phyloP scores from a whole-genome alignment of 2,329 filamentous ascomycete genomes.

The Pestalotiopsis sp. region DNA sequence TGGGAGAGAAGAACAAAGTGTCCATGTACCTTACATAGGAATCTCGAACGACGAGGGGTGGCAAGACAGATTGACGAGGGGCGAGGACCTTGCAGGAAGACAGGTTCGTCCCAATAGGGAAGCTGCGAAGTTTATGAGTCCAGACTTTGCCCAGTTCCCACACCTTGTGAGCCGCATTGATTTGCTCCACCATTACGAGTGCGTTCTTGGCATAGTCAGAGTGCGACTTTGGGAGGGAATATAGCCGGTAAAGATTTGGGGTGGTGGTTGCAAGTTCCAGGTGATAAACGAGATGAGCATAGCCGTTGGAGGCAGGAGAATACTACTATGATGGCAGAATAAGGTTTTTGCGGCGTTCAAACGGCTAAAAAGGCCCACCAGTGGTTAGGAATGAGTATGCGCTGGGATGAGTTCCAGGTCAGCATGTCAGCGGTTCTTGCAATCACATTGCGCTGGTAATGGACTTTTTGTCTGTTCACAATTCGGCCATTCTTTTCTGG shows the following conservation, averaged over 20 bases:
- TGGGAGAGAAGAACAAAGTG: background rate
- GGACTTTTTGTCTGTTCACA: too few relatives aligned
- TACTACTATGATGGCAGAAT: too few relatives aligned
- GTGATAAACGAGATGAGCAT: constrained; percentile 3
- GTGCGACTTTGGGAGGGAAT: background rate
- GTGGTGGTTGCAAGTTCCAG: background rate
- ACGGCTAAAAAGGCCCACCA: background rate
- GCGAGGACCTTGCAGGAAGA: background rate
- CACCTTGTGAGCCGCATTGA: background rate
- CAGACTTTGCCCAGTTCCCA: background rate
- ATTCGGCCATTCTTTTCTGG: background rate
- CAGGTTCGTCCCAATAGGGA: background rate
- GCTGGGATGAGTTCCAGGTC: too few relatives aligned
- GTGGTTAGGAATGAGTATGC: background rate
- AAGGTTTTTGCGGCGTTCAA: background rate
- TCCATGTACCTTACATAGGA: background rate
- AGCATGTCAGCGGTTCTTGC: too few relatives aligned
- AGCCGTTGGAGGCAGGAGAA: constrained; percentile 6
- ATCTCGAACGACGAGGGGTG: background rate
- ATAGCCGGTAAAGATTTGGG: background rate
- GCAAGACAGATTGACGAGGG: background rate
- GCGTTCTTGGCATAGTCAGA: background rate
- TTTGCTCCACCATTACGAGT: constrained; percentile 2
- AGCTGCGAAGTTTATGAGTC: background rate
- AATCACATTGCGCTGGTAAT: too few relatives aligned